Evolutionary conservation across 1,284 basidiomycete genomes (phyloP), one percentile per base, ranked within the genome.

Genomic region (Thelephora terrestris): DNA sequence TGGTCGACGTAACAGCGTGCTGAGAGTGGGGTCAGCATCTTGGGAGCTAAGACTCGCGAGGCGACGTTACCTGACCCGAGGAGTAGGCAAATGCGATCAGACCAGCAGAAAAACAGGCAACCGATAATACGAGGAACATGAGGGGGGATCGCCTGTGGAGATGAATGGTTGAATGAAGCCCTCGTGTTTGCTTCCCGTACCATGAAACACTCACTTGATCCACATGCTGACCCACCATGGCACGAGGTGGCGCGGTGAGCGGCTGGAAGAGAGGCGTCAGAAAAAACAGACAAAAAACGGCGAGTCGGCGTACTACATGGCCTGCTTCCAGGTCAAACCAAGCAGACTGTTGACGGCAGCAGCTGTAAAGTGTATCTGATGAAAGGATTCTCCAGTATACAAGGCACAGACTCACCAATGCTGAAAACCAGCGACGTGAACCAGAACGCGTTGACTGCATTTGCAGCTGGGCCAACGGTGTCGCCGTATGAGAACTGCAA

Each of bases 161-260:
- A 16, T 23, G 23, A 40, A 10, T 23, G 2, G 23, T 18, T 12
- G 18, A n/a, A 40, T 40, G 23, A n/a, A 20, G 10, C 10, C 10
- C 27, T 27, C 10, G 27, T 27, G 38, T 9, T 7, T 23, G 10
- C n/a, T 40, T 10, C 38, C 10, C 10, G 38, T 9, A 23, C 38
- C 7, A 40, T 10, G 18, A 9, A 16, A 23, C 10, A 23, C 38
- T 40, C 3, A 40, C 59, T 84, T 84, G 64, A 86, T 85, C 83
- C 83, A 87, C 52, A 85, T 85, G 47, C 81, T 64, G 23, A 85
- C 81, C 81, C 83, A 85, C 81, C 82, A 85, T 0, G 83, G 82
- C n/a, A 85, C 80, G 49, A 79, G 75, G 61, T 76, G 69, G 43
- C 73, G 71, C 45, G 76, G 76, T 9, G 76, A 78, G 24, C 77